phyloP scores from a whole-genome alignment of 1,284 basidiomycete genomes.

The Malassezia sp. region DNA sequence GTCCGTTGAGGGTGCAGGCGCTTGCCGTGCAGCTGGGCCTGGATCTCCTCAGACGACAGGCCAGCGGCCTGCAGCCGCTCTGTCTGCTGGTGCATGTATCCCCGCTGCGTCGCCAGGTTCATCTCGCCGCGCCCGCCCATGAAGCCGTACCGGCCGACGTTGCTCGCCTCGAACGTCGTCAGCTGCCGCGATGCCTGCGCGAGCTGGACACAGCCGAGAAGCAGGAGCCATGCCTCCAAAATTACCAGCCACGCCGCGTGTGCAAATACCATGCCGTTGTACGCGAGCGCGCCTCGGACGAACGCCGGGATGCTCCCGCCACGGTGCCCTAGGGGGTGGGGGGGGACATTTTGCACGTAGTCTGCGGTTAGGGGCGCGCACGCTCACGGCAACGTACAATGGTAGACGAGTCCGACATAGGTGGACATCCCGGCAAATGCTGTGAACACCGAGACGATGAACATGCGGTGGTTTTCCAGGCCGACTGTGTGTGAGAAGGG shows the following conservation, averaged over 20 bases:
- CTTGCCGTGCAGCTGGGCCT: conserved; percentile 3
- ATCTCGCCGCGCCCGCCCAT: conserved; percentile 59
- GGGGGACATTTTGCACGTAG: conserved; percentile 27
- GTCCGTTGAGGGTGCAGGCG: no score
- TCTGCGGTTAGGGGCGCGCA: conserved; percentile 17
- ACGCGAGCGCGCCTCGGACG: conserved; percentile 53
- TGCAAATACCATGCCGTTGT: conserved; percentile 72
- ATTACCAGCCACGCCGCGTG: conserved; percentile 73
- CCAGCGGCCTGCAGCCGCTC: conserved; percentile 6
- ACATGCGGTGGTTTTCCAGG: conserved; percentile 86
- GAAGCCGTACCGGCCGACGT: conserved; percentile 85
- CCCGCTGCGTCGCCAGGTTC: conserved; percentile 9
- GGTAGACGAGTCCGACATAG: conserved; percentile 71
- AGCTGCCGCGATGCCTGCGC: conserved; percentile 89
- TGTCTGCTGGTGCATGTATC: conserved; percentile 11
- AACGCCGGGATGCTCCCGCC: conserved; percentile 59
- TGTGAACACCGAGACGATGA: conserved; percentile 73
- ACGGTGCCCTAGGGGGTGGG: neutral
- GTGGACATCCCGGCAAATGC: conserved; percentile 67
- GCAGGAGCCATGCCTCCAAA: conserved; percentile 81
- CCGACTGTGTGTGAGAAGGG: no score
- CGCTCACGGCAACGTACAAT: conserved; percentile 26
- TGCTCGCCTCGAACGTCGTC: conserved; percentile 90
- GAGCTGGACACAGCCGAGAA: conserved; percentile 71
- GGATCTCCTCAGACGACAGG: neutral